phyloP scores from a whole-genome alignment of 169 alveolate species.

The Eimeria zaria region DNA sequence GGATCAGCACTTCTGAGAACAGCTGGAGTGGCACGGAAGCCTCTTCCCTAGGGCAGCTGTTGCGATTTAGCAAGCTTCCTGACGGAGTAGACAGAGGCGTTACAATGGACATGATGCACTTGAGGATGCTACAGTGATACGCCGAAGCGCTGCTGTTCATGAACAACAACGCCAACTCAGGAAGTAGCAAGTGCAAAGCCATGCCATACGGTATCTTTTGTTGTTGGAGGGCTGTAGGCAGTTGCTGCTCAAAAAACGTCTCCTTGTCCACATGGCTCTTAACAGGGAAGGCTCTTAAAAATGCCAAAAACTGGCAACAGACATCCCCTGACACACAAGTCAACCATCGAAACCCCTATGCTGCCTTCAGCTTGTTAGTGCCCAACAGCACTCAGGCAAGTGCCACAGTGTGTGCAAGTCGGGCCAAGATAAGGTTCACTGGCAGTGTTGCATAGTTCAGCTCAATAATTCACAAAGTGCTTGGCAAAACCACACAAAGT shows the following conservation, averaged over 20 bases:
- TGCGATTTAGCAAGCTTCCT: constrained; percentile 12
- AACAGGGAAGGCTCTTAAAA: constrained; percentile 37
- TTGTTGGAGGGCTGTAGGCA: constrained; percentile 57
- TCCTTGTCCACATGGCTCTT: constrained; percentile 74
- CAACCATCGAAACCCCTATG: neutral
- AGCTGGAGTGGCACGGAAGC: constrained; percentile 19
- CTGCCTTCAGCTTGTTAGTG: neutral
- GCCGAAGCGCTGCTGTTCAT: constrained; percentile 62
- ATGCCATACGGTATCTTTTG: constrained; percentile 50
- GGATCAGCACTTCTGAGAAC: constrained; percentile 43
- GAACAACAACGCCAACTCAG: constrained; percentile 61
- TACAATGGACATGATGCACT: constrained; percentile 55
- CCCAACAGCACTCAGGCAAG: neutral
- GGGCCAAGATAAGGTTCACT: neutral
- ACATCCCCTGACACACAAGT: constrained; percentile 40
- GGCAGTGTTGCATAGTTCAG: neutral
- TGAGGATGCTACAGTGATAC: constrained; percentile 65
- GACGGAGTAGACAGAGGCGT: constrained; percentile 37
- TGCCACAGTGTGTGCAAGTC: neutral
- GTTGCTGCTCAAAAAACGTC: constrained; percentile 55
- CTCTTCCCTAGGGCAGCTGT: constrained; percentile 22
- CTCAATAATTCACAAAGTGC: neutral
- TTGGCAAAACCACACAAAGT: neutral
- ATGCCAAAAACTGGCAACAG: constrained; percentile 43
- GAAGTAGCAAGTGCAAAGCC: constrained; percentile 67